Percentiles rank a stretch among this genome's conserved stretches.
phyloP scores from a whole-genome alignment of 2,329 filamentous ascomycete species.

The Pseudogymnoascus sp. region DNA sequence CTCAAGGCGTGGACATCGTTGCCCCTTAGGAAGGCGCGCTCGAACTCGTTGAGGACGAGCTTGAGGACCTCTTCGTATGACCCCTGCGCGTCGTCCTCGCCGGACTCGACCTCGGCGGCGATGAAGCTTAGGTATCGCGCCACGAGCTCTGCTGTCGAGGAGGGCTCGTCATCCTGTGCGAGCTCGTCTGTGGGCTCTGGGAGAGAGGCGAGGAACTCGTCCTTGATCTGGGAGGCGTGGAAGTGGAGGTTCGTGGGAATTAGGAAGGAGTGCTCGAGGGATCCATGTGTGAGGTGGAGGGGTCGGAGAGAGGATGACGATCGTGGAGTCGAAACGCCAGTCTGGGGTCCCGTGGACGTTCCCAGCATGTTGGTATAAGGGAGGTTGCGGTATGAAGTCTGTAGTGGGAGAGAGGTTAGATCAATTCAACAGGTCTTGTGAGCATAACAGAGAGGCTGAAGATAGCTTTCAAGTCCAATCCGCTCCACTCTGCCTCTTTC shows the following conservation, averaged over 20 bases:
- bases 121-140: constrained; percentile 89
- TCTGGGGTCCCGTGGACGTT: constrained; percentile 74
- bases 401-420: not conserved
- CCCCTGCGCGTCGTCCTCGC: constrained; percentile 80
- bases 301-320: constrained; percentile 88
- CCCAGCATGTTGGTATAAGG: constrained; percentile 64
- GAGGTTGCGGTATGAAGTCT: not conserved
- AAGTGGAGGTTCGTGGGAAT: constrained; percentile 94
- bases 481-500: not conserved
- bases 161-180: constrained; percentile 97
- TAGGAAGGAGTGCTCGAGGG: constrained; percentile 91
- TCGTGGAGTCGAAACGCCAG: constrained; percentile 92
- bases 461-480: not conserved
- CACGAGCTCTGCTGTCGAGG: constrained; percentile 84
- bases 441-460: not conserved
- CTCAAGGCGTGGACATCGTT: constrained; percentile 94
- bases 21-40: constrained; percentile 85
- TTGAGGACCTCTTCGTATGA: constrained; percentile 91
- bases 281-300: constrained; percentile 83
- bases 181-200: constrained; percentile 93
- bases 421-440: not conserved
- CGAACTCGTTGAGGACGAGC: constrained; percentile 89
- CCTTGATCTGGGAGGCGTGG: constrained; percentile 89
- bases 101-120: constrained; percentile 80
- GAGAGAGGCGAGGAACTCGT: constrained; percentile 75